Evolutionary conservation across 2,329 filamentous ascomycete species (phyloP).

Genomic region (Mycosphaerella sp.): DNA sequence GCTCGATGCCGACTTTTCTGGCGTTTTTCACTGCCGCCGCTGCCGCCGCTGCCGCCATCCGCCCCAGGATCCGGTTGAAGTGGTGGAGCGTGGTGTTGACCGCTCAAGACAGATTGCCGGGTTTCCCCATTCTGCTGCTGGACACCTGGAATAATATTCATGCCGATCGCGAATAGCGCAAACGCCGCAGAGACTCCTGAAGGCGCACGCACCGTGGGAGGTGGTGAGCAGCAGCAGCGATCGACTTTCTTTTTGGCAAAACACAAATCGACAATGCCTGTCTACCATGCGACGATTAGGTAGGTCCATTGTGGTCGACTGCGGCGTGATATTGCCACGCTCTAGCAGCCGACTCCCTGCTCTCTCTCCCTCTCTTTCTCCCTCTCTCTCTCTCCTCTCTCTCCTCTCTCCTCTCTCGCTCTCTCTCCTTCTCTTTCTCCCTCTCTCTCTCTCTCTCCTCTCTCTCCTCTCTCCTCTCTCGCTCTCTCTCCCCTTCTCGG

Average conservation of each 20-base stretch:
- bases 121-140: background rate
- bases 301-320: background rate
- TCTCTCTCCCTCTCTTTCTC: no score
- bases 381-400: no score
- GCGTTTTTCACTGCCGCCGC: background rate
- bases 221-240: constrained; percentile 4
- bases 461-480: no score
- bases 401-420: no score
- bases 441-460: no score
- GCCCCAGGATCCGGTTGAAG: constrained; percentile 9
- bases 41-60: background rate
- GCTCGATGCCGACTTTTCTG: constrained; percentile 21
- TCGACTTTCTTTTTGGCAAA: background rate
- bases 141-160: background rate
- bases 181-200: background rate
- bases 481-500: no score
- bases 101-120: constrained; percentile 1
- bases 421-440: no score
- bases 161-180: background rate
- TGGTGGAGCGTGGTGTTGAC: background rate
- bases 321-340: background rate
- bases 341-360: background rate
- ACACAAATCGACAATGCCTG: background rate
- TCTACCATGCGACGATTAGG: no score
- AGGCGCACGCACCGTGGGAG: constrained; percentile 2